These are phyloP conservation scores for Vigna radiata DNA, from an alignment of 306 rosid species.

Conservation along the genomic window DNA sequence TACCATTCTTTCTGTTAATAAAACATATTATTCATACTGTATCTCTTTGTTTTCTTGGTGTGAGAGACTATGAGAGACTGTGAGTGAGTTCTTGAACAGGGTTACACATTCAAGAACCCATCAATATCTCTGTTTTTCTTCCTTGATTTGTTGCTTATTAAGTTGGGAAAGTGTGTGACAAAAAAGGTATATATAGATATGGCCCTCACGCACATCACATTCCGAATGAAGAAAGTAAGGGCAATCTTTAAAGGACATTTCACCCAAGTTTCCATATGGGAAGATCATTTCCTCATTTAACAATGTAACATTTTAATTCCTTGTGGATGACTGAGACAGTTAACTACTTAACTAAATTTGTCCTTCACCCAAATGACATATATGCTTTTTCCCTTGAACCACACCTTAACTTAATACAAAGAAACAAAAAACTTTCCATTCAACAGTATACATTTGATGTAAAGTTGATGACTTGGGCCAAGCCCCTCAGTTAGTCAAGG, in stretches of 20 bases:
- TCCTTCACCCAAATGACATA: slow-evolving; percentile 44
- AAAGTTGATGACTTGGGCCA: too few species aligned
- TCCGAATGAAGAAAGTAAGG: background rate
- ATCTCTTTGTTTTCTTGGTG: too few species aligned
- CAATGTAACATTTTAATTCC: slow-evolving; percentile 43
- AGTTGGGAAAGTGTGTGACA: background rate
- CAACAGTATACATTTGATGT: too few species aligned
- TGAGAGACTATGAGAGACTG: too few species aligned
- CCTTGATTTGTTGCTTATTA: background rate
- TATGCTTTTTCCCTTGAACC: slow-evolving; percentile 49
- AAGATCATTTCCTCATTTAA: slow-evolving; percentile 46
- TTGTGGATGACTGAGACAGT: slow-evolving; percentile 46
- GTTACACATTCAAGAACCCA: too few species aligned
- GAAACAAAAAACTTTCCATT: slow-evolving; percentile 44
- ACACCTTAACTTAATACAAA: slow-evolving; percentile 57
- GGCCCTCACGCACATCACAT: background rate
- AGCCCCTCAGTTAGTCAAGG: too few species aligned
- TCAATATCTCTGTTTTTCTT: background rate
- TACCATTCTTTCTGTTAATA: too few species aligned
- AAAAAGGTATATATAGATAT: background rate
- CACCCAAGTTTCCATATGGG: slow-evolving; percentile 55
- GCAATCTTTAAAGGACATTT: slow-evolving; percentile 49
- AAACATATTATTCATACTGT: too few species aligned
- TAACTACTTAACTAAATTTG: slow-evolving; percentile 55
- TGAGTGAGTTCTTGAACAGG: too few species aligned